phyloP scores from a whole-genome alignment of 2,329 filamentous ascomycete genomes.

The Xylariaceae sp. region DNA sequence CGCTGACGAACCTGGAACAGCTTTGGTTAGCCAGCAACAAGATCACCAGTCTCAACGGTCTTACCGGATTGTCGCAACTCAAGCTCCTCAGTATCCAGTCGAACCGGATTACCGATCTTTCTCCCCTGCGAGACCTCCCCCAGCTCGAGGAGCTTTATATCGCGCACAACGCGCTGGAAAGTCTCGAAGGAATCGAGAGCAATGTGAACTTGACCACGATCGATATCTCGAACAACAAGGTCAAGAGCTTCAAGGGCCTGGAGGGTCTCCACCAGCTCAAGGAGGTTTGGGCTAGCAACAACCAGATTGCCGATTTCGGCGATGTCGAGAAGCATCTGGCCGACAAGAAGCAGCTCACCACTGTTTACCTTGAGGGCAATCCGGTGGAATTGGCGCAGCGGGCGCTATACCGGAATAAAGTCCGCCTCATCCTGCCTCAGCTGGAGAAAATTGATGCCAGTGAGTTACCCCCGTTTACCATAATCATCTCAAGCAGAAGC shows the following conservation, averaged over 20 bases:
- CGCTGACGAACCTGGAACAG: constrained; percentile 71
- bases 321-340: constrained; percentile 74
- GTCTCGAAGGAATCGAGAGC: constrained; percentile 65
- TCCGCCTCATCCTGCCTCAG: constrained; percentile 79
- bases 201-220: constrained; percentile 67
- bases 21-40: constrained; percentile 97
- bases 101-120: constrained; percentile 78
- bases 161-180: constrained; percentile 84
- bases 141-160: constrained; percentile 91
- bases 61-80: constrained; percentile 70
- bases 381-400: constrained; percentile 74
- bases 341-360: constrained; percentile 74
- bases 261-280: constrained; percentile 65
- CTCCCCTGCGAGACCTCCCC: constrained; percentile 66
- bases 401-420: constrained; percentile 91
- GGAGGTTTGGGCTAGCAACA: constrained; percentile 93
- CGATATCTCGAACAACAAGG: constrained; percentile 84
- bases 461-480: constrained; percentile 48
- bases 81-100: constrained; percentile 91
- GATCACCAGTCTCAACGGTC: constrained; percentile 74
- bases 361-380: constrained; percentile 96
- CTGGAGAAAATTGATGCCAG: constrained; percentile 94
- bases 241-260: constrained; percentile 69
- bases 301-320: constrained; percentile 69
- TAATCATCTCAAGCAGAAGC: background rate